Conservation (phyloP, 805 yeast species). For the Candida anglica region DNA sequence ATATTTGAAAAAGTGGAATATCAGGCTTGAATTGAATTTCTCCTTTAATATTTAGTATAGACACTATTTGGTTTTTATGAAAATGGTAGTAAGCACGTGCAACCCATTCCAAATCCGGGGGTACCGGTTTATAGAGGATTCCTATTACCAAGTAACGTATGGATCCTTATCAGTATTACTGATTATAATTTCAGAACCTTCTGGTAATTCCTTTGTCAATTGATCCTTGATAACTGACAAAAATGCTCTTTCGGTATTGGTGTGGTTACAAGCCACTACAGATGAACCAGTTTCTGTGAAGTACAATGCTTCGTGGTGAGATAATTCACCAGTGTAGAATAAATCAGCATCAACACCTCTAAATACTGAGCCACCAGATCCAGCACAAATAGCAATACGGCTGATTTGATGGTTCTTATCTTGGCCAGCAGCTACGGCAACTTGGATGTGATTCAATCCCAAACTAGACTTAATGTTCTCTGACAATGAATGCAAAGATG, state of each 20-base stretch:
- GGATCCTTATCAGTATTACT: conserved; percentile 68
- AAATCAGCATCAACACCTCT: conserved; percentile 61
- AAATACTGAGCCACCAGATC: conserved; percentile 84
- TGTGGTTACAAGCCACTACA: conserved; percentile 80
- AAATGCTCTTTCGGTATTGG: conserved; percentile 91
- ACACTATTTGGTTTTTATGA: too few relatives aligned
- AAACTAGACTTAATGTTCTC: conserved; percentile 50
- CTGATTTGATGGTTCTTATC: conserved; percentile 32
- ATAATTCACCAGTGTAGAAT: conserved; percentile 85
- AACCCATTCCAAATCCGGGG: not conserved
- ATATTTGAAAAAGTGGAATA: too few relatives aligned
- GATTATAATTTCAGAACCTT: conserved; percentile 41
- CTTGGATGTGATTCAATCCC: conserved; percentile 55
- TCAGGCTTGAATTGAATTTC: too few relatives aligned
- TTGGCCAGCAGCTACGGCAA: conserved; percentile 39
- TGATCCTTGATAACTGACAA: conserved; percentile 49
- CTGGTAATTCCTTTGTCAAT: conserved; percentile 41
- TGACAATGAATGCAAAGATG: conserved; percentile 44
- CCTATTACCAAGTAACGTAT: conserved; percentile 23
- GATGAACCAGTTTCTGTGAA: conserved; percentile 67
- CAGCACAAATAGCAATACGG: conserved; percentile 87
- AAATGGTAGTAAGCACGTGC: too few relatives aligned
- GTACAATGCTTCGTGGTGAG: conserved; percentile 85
- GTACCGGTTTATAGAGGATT: too few relatives aligned
- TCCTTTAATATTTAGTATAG: too few relatives aligned